These are phyloP conservation scores for Dactylellina sp. DNA, from an alignment of 2,329 filamentous ascomycete genomes.

Conservation along the genomic window DNA sequence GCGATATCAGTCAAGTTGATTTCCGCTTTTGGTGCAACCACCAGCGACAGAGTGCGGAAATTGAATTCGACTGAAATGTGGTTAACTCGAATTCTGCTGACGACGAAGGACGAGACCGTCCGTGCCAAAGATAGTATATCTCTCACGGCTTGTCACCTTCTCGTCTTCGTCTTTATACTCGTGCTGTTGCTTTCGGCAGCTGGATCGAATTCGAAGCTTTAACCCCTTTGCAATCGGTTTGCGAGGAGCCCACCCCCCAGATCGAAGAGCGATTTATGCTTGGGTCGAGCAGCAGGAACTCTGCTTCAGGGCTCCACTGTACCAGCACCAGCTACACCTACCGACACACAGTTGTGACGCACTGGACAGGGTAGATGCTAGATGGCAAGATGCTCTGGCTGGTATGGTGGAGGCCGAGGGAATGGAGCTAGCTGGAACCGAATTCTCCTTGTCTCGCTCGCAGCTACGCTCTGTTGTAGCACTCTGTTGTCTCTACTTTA, in stretches of 20 bases:
- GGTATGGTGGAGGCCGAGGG: conserved; percentile 12
- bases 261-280: conserved; percentile 54
- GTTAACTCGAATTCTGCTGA: conserved; percentile 12
- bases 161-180: conserved; percentile 25
- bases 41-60: conserved; percentile 50
- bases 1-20: conserved; percentile 50
- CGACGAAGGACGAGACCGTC: conserved; percentile 35
- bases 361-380: conserved; percentile 38
- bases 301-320: conserved; percentile 28
- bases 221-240: conserved; percentile 13
- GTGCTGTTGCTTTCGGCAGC: conserved; percentile 23
- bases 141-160: conserved; percentile 18
- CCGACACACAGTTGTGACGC: conserved; percentile 43
- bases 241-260: conserved; percentile 19
- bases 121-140: conserved; percentile 22
- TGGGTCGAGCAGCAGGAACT: conserved; percentile 32
- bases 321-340: conserved; percentile 11
- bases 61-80: conserved; percentile 25
- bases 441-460: conserved; percentile 22
- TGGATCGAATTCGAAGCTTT: conserved; percentile 27
- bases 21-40: conserved; percentile 56
- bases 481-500: conserved; percentile 11
- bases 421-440: conserved; percentile 3
- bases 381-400: conserved; percentile 10
- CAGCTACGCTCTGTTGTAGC: conserved; percentile 8